Evolutionary conservation across 129 eudicot genomes (phyloP), one percentile per base, ranked within the genome.

Genomic region (Sambucus nigra): DNA sequence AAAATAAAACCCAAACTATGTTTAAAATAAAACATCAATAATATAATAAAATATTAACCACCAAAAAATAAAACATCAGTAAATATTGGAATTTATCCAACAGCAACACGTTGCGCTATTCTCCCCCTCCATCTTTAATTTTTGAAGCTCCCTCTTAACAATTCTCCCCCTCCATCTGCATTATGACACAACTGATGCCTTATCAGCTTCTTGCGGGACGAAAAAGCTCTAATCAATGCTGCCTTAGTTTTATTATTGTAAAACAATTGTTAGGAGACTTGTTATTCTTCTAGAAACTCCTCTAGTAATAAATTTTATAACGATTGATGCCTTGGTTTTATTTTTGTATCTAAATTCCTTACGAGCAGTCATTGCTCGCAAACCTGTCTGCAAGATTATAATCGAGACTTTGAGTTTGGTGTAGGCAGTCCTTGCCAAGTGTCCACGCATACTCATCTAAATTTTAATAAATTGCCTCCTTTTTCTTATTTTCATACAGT

Each of bases 151-250:
- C 75, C 53, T 81, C 69, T 68, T 80, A 53, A 81, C 94, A 48
- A 73, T 25, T 50, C 78, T 76, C 53, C 94, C 85, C 68, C 89
- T 91, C 98, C 98, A 91, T 77, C 98, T 74, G 67, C 94, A 81
- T 72, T 91, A 95, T 25, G 94, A 69, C 44, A 76, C 47, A 69
- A 91, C 58, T 46, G 84, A 73, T 38, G 94, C 83, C 65, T 51
- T 67, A 70, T 81, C 65, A 85, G 85, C 61, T 73, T 91, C 78
- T 74, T 81, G 63, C 71, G 74, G 65, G 79, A 74, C 16, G 75
- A 61, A 56, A 29, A 60, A 23, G 73, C 83, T 70, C 77, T 74
- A 68, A 84, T 94, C 94, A 86, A 46, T 63, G 69, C 99, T 91
- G 81, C 66, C 63, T 44, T 50, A 57, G n/a, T 10, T 55, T 21